Conservation (phyloP, 1,284 basidiomycete species). For the Melampsora americana region DNA sequence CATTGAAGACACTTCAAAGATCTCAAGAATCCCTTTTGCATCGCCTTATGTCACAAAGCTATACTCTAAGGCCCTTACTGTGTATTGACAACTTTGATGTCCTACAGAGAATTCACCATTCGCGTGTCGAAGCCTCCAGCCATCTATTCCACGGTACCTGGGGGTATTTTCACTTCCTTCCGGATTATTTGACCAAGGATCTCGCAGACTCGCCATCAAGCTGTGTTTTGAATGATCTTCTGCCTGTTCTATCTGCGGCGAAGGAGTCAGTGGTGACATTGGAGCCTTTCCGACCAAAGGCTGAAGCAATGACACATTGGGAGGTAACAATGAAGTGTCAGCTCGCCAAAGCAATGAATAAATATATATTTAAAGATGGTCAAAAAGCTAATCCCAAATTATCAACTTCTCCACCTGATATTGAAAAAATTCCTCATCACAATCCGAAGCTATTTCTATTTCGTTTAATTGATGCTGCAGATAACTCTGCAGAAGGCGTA, state of each 20-base stretch:
- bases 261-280: background rate
- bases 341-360: background rate
- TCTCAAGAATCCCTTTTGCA: background rate
- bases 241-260: background rate
- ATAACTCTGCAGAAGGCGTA: slow-evolving; percentile 10
- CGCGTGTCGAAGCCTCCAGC: background rate
- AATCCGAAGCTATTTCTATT: slow-evolving; percentile 7
- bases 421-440: slow-evolving; percentile 1
- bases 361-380: background rate
- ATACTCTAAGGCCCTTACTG: background rate
- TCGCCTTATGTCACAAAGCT: background rate
- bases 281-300: background rate
- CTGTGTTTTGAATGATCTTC: background rate
- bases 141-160: slow-evolving; percentile 15
- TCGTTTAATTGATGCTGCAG: slow-evolving; percentile 8
- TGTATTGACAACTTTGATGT: slow-evolving; percentile 33
- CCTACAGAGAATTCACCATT: slow-evolving; percentile 7
- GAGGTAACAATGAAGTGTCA: slow-evolving; percentile 4
- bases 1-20: background rate
- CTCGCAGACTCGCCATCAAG: background rate
- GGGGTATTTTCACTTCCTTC: slow-evolving; percentile 18
- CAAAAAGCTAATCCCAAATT: background rate
- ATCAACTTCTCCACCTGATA: slow-evolving; percentile 6
- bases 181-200: background rate
- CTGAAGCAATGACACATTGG: background rate